phyloP scores from a whole-genome alignment of 2,329 filamentous ascomycete species.

The Pseudogymnoascus sp. region DNA sequence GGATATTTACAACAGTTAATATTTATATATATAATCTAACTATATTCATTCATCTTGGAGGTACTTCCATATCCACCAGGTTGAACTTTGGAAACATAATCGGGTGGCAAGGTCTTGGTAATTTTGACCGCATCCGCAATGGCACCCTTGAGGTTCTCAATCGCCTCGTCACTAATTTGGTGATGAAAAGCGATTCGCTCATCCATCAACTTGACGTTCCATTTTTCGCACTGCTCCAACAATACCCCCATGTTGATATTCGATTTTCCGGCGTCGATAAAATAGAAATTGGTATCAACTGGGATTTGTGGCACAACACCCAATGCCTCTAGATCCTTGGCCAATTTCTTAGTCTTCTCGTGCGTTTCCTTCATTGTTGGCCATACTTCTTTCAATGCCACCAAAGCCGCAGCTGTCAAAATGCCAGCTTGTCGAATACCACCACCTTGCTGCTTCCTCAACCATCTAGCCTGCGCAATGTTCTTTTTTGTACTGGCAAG shows the following conservation, averaged over 20 bases:
- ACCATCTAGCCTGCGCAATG: conserved; percentile 57
- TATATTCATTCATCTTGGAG: background rate
- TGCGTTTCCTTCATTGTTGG: background rate
- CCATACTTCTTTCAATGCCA: conserved; percentile 59
- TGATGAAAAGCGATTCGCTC: background rate
- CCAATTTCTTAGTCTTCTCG: background rate
- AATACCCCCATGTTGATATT: background rate
- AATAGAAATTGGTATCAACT: background rate
- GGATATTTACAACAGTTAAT: background rate
- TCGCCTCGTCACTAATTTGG: background rate
- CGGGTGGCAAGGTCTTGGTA: background rate
- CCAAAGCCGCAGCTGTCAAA: conserved; percentile 64
- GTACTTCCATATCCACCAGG: background rate
- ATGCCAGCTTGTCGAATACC: conserved; percentile 71
- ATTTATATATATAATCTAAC: background rate
- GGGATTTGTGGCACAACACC: background rate
- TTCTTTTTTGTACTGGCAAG: conserved; percentile 45
- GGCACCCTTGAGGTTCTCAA: background rate
- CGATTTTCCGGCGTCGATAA: background rate
- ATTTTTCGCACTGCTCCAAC: background rate
- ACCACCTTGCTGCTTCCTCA: conserved; percentile 74
- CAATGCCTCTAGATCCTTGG: background rate
- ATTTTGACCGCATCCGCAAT: background rate
- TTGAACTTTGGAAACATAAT: background rate
- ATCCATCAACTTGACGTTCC: background rate